Evolutionary conservation across 805 yeast genomes (phyloP), one percentile per base, ranked within the genome.

Genomic region (Maudiozyma turicensis): DNA sequence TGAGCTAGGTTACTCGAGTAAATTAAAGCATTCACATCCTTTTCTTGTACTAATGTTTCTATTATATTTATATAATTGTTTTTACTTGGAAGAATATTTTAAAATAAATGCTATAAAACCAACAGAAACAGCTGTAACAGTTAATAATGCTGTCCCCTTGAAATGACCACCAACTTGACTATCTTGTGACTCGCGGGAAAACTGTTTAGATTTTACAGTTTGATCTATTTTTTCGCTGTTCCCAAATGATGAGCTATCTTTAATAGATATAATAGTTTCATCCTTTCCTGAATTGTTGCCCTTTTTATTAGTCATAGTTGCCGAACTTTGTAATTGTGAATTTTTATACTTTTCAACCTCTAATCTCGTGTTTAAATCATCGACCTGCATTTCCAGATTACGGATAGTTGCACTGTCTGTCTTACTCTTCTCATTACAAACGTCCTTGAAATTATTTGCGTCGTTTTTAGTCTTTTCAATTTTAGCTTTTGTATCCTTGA

Each of bases 301-400:
- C 26, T 20, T 20, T 20, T 20, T 20, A 4, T 20, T 20, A 20
- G 26, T 20, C 26, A 20, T 20, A 20, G 26, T 20, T 20, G 26
- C 26, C 26, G 48, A 40, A 40, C 28, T 31, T 13, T 42, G 35
- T 11, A 42, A 48, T 45, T 56, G 58, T 15, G 58, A 48, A 44
- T 63, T 63, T 47, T 63, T 63, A 40, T 59, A 61, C 34, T 55
- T 62, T 45, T 66, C 69, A 1, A 65, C 69, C 46, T 66, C 69
- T 31, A 64, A 47, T 44, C 63, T 56, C 2, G 68, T 63, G 32
- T 60, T 61, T 8, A 65, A 47, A 50, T 63, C 68, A 32, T 64
- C 68, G 8, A 65, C 48, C 47, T 64, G 58, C 47, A 55, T 57
- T 43, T 56, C 56, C 33, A 65, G 51, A 11, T 48, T 50, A 33